These are phyloP conservation scores for Fusarium succisae DNA, from an alignment of 2,329 filamentous ascomycete genomes.

Conservation along the genomic window DNA sequence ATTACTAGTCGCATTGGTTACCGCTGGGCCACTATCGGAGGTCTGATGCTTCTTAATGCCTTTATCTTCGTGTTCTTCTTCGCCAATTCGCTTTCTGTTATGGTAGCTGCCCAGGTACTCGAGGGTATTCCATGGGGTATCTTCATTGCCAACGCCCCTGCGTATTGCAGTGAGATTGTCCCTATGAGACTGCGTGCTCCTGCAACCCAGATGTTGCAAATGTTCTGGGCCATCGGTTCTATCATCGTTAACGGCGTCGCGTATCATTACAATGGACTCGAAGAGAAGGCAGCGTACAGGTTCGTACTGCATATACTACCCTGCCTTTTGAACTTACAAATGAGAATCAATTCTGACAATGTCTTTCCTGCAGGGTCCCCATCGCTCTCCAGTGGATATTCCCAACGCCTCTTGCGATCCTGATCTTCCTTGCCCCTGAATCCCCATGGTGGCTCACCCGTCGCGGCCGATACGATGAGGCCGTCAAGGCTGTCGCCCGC, in stretches of 20 bases:
- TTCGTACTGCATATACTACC: not conserved
- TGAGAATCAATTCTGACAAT: constrained; percentile 21
- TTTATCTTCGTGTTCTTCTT: constrained; percentile 64
- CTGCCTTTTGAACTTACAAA: constrained; percentile 24
- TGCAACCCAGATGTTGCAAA: constrained; percentile 68
- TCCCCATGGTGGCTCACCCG: constrained; percentile 65
- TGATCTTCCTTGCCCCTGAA: constrained; percentile 60
- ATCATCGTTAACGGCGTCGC: constrained; percentile 67
- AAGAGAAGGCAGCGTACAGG: constrained; percentile 25
- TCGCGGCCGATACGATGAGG: constrained; percentile 54
- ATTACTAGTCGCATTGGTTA: constrained; percentile 50
- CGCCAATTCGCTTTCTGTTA: constrained; percentile 51
- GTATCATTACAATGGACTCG: constrained; percentile 56
- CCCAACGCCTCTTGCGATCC: constrained; percentile 62
- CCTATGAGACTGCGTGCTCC: constrained; percentile 63
- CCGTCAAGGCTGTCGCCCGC: constrained; percentile 47
- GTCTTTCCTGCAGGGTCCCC: constrained; percentile 51
- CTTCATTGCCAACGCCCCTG: constrained; percentile 70
- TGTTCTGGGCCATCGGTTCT: constrained; percentile 70
- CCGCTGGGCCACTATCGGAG: constrained; percentile 49
- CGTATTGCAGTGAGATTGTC: constrained; percentile 70
- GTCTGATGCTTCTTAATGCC: constrained; percentile 51
- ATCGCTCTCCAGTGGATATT: constrained; percentile 69
- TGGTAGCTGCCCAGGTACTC: constrained; percentile 63
- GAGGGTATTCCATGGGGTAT: constrained; percentile 71